Evolutionary conservation across 2,329 filamentous ascomycete species (phyloP).

Genomic region (Talaromyces sp.): DNA sequence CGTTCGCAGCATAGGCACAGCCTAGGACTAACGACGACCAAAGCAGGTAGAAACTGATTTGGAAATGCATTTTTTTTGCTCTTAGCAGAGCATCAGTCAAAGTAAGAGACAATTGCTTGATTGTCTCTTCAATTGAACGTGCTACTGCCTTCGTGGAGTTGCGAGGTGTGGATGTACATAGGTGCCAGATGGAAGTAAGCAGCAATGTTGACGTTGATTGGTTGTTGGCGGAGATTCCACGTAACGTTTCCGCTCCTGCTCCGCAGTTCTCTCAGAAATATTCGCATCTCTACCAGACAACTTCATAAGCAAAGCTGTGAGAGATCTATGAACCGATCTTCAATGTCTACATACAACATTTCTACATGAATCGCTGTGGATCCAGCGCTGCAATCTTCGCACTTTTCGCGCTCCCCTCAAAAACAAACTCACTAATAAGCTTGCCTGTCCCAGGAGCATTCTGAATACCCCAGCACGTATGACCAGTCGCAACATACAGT

Average conservation of each 20-base stretch:
- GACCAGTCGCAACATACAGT: conserved; percentile 76
- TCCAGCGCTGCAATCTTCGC: conserved; percentile 63
- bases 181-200: background rate
- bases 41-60: conserved; percentile 24
- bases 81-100: conserved; percentile 18
- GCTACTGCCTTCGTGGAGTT: conserved; percentile 6
- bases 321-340: no score
- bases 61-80: conserved; percentile 27
- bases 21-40: conserved; percentile 27
- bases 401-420: conserved; percentile 65
- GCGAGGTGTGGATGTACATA: background rate
- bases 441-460: conserved; percentile 86
- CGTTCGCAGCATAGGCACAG: conserved; percentile 24
- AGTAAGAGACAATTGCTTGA: conserved; percentile 1
- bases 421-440: conserved; percentile 71
- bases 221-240: conserved; percentile 14
- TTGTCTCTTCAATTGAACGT: conserved; percentile 19
- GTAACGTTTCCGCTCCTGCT: conserved; percentile 10
- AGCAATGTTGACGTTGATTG: conserved; percentile 2
- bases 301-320: background rate
- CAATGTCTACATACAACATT: background rate
- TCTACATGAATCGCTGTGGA: conserved; percentile 53
- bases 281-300: background rate
- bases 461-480: conserved; percentile 98
- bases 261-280: background rate